Base-by-base conservation (phyloP, 169 alveolate genomes). In the Toxoplasma gondii region DNA sequence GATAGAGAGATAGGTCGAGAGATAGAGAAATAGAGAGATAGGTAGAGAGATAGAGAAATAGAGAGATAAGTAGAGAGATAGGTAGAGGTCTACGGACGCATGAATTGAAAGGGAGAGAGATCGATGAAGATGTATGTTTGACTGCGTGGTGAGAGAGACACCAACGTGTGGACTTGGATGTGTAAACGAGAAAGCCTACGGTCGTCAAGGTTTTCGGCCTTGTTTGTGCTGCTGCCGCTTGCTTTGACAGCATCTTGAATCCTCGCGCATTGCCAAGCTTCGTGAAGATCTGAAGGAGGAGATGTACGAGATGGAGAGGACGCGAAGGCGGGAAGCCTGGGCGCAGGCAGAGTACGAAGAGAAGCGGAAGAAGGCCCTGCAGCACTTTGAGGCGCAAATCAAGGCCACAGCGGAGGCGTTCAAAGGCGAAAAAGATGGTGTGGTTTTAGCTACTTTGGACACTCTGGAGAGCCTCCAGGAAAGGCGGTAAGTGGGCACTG, bases 221-320 rank as follows among this genome's bases (percentile, higher is more conserved):
- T 19, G 74, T 64, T 19, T 64, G 34, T 19, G 7, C 74, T 16
- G 1, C 1, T 16, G 7, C 34, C 31, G 7, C n/a, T 64, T 49
- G 4, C 74, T 64, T 31, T 7, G 34, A 12, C 74, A 82, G 90
- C n/a, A 38, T 7, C 64, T 82, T 5, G 90, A 82, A 31, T 16
- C 38, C 41, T 82, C 90, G 17, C 22, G 24, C 31, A 31, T 43
- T 27, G 16, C 67, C 41, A 38, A 41, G 41, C 69, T 82, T 38
- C 90, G 90, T 17, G 90, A 82, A 44, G 69, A 1, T 9, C 54
- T 82, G 67, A 82, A 39, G 90, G 41, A 82, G 41, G 67, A 82
- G 41, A 9, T 82, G 27, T 82, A 43, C 90, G 29, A 17, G 7
- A 2, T 82, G 34, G 64, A 82, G 24, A 29, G 41, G 24, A 17